Evolutionary conservation across 2,329 filamentous ascomycete genomes (phyloP).

Genomic region (Pseudophaeomoniella oleicola): DNA sequence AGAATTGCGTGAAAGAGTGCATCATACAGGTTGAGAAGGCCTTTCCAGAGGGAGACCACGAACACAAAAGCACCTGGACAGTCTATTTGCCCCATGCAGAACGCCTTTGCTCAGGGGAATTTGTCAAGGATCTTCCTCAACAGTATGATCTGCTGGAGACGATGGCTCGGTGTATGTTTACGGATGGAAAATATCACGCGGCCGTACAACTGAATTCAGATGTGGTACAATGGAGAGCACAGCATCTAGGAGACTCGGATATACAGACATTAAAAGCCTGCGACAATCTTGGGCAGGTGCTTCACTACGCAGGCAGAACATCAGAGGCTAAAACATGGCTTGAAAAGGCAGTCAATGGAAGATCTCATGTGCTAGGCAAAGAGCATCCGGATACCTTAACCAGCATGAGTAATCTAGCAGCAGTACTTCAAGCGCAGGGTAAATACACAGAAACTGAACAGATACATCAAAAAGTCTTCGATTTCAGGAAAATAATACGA

Average conservation of each 20-base stretch:
- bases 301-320: background rate
- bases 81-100: background rate
- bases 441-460: conserved; percentile 10
- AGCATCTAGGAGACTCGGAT: background rate
- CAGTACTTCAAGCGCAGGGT: conserved; percentile 8
- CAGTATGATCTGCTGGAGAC: conserved; percentile 4
- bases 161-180: conserved; percentile 4
- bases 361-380: conserved; percentile 6
- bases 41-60: background rate
- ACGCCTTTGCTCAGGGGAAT: conserved; percentile 1
- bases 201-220: conserved; percentile 6
- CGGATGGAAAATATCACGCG: conserved; percentile 3
- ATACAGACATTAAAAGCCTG: conserved; percentile 1
- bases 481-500: conserved; percentile 7
- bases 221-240: conserved; percentile 3
- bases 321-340: background rate
- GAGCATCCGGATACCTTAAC: conserved; percentile 9
- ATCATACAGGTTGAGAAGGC: background rate
- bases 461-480: conserved; percentile 9
- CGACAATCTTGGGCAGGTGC: conserved; percentile 4
- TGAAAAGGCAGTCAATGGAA: conserved; percentile 2
- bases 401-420: conserved; percentile 6
- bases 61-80: background rate
- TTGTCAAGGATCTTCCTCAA: conserved; percentile 2
- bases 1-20: conserved; percentile 2